A percentile compares a stretch with the other conserved stretches of the same genome.
Conservation (phyloP, 495 filamentous ascomycete species). For the Tuber melanosporum region DNA sequence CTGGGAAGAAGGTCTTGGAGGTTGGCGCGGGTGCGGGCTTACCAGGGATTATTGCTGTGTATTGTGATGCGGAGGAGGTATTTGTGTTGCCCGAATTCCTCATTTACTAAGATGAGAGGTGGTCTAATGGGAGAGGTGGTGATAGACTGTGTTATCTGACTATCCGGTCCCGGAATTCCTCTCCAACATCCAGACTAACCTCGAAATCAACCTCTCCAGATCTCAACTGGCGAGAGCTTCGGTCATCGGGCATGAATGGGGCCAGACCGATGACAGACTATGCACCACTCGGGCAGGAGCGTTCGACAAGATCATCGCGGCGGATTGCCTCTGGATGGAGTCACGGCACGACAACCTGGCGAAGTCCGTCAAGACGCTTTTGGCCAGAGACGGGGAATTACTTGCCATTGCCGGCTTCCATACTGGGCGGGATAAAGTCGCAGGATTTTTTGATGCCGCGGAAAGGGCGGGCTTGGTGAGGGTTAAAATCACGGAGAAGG, state of each 20-base stretch:
- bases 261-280: conserved; percentile 53
- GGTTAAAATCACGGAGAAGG: conserved; percentile 59
- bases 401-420: conserved; percentile 76
- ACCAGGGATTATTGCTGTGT: conserved; percentile 59
- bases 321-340: conserved; percentile 84
- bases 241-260: conserved; percentile 70
- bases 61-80: conserved; percentile 55
- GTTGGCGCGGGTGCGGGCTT: conserved; percentile 66
- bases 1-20: conserved; percentile 47
- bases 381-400: conserved; percentile 53
- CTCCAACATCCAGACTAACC: conserved; percentile 57
- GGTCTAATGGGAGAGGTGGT: conserved; percentile 22
- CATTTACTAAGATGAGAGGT: background rate
- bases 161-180: conserved; percentile 65
- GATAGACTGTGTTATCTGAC: conserved; percentile 56
- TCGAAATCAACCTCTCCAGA: conserved; percentile 50
- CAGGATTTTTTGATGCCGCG: conserved; percentile 63
- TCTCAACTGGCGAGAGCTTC: conserved; percentile 32
- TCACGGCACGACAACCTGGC: conserved; percentile 67
- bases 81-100: background rate
- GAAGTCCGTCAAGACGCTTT: conserved; percentile 64
- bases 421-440: conserved; percentile 68
- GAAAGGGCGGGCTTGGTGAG: conserved; percentile 56
- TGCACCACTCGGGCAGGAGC: conserved; percentile 47
- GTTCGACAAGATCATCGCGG: conserved; percentile 67